phyloP scores from a whole-genome alignment of 345 rosid species.

The Bretschneidera sinensis region DNA sequence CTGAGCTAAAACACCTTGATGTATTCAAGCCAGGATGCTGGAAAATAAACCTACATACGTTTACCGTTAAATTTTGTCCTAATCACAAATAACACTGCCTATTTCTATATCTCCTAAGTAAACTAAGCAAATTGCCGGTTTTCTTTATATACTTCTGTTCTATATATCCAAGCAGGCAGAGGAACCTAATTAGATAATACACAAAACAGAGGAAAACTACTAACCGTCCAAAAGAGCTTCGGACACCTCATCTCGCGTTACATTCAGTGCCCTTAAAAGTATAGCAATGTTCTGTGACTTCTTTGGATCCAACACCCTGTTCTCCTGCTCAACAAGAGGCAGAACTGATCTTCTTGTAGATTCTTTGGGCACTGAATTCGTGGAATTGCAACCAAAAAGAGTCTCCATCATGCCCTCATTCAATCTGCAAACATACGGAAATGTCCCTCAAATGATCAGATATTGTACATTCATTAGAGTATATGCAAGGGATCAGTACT shows the following conservation, averaged over 20 bases:
- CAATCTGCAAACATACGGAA: conserved; percentile 38
- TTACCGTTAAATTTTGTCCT: not conserved
- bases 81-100: too few relatives aligned
- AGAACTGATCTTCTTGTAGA: conserved; percentile 57
- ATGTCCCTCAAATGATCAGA: conserved; percentile 3
- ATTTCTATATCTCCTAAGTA: too few relatives aligned
- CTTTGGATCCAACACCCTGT: conserved; percentile 95
- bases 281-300: conserved; percentile 98
- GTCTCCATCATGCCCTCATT: conserved; percentile 98
- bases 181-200: not conserved
- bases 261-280: conserved; percentile 85
- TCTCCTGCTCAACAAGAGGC: conserved; percentile 64
- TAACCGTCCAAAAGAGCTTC: conserved; percentile 96
- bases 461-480: conserved; percentile 6
- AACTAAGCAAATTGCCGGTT: not conserved
- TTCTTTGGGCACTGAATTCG: conserved; percentile 59
- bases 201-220: conserved; percentile 15
- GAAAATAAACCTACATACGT: not conserved
- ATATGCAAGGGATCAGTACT: not conserved
- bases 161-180: not conserved
- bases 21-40: not conserved
- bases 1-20: not conserved
- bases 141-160: not conserved
- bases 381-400: conserved; percentile 81
- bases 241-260: conserved; percentile 87